Percentiles rank a stretch among this genome's conserved stretches.
Evolutionary conservation across 176 grass and related monocot species (phyloP).

Genomic region (Bonia amplexicaulis): DNA sequence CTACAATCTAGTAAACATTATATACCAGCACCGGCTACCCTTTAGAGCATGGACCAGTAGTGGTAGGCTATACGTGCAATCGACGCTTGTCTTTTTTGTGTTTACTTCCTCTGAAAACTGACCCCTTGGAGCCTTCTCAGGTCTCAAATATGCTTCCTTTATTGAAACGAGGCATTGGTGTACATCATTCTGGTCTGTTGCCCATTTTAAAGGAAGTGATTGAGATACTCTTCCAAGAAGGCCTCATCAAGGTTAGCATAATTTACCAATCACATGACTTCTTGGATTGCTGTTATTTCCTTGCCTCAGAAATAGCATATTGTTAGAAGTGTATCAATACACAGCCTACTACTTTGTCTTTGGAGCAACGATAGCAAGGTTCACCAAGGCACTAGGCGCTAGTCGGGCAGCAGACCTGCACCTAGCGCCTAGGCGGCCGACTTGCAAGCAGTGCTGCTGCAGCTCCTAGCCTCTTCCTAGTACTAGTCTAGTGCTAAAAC

Average conservation of each 20-base stretch:
- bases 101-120: neutral
- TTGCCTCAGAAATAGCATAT: neutral
- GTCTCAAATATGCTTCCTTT: conserved; percentile 91
- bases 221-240: conserved; percentile 98
- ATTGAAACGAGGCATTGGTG: conserved; percentile 84
- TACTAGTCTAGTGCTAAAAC: too few relatives aligned
- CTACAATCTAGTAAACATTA: neutral
- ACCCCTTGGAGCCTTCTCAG: conserved; percentile 10
- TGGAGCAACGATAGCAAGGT: neutral
- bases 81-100: neutral
- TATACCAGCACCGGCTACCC: neutral
- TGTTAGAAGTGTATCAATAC: conserved; percentile 1
- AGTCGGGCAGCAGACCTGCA: too few relatives aligned
- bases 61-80: neutral
- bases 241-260: conserved; percentile 75
- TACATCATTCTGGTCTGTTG: conserved; percentile 91
- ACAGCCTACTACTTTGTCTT: neutral
- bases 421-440: too few relatives aligned
- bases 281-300: neutral
- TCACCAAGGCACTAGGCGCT: too few relatives aligned
- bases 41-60: neutral
- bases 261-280: neutral
- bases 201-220: conserved; percentile 98
- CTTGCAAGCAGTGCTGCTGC: too few relatives aligned
- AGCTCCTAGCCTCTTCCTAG: too few relatives aligned